Conservation (phyloP, 2,329 filamentous ascomycete genomes). For the Colletotrichum sidae region DNA sequence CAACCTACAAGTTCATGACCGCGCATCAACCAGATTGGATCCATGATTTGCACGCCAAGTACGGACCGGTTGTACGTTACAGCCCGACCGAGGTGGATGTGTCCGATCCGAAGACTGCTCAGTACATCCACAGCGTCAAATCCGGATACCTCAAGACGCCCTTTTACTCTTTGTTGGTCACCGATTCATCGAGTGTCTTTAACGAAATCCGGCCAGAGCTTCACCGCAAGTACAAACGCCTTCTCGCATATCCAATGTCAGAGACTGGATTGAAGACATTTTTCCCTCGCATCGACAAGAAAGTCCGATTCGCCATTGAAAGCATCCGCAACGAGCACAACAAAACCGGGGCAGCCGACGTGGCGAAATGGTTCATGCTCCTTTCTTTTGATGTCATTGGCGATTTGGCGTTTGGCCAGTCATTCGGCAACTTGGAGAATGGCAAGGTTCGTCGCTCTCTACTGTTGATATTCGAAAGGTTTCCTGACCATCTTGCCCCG, state of each 20-base stretch:
- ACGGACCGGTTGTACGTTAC: conserved; percentile 31
- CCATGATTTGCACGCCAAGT: conserved; percentile 24
- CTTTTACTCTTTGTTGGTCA: conserved; percentile 28
- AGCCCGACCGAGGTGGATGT: conserved; percentile 35
- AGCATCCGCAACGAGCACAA: conserved; percentile 57
- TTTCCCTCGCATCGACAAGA: conserved; percentile 50
- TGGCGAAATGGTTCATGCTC: conserved; percentile 66
- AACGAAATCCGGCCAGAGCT: conserved; percentile 21
- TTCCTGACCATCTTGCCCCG: rapidly evolving
- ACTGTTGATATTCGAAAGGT: not conserved
- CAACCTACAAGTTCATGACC: conserved; percentile 7
- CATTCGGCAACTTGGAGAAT: conserved; percentile 43
- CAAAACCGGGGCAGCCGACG: conserved; percentile 52
- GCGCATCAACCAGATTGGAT: conserved; percentile 24
- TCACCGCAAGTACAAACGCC: conserved; percentile 50
- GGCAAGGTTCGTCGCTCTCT: conserved; percentile 45
- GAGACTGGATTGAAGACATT: conserved; percentile 52
- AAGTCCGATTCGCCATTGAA: conserved; percentile 55
- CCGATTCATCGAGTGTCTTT: conserved; percentile 32
- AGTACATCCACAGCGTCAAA: conserved; percentile 44
- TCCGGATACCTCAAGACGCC: conserved; percentile 20
- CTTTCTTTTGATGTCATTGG: conserved; percentile 54
- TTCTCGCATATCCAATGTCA: conserved; percentile 55
- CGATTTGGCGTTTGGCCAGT: conserved; percentile 45
- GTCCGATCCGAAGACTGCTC: conserved; percentile 39